These are phyloP conservation scores for Claviceps sp. DNA, from an alignment of 2,329 filamentous ascomycete genomes.

Conservation along the genomic window DNA sequence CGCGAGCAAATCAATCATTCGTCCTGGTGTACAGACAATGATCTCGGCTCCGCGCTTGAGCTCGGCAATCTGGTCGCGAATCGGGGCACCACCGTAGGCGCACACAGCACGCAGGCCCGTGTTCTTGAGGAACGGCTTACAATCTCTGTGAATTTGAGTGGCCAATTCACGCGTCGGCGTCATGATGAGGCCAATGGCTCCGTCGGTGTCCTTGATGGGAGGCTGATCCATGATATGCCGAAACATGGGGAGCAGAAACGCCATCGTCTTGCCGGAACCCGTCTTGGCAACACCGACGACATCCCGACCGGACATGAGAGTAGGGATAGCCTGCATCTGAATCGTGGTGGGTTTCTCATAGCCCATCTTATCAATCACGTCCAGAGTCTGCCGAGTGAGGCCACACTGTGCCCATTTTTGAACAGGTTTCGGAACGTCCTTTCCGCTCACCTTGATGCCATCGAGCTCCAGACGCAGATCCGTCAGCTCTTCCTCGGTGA, in stretches of 20 bases:
- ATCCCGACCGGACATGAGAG: conserved; percentile 91
- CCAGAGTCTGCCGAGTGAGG: conserved; percentile 70
- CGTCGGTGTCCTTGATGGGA: conserved; percentile 69
- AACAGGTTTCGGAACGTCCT: conserved; percentile 83
- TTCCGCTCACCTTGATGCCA: conserved; percentile 84
- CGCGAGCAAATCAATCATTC: conserved; percentile 87
- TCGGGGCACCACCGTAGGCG: conserved; percentile 87
- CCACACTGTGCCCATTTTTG: conserved; percentile 96
- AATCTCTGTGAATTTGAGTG: conserved; percentile 85
- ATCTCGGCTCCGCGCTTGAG: conserved; percentile 92
- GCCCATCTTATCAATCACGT: conserved; percentile 67
- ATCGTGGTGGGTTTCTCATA: conserved; percentile 88
- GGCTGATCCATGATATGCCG: conserved; percentile 92
- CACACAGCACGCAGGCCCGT: conserved; percentile 77
- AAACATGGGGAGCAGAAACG: conserved; percentile 93
- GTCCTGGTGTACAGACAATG: conserved; percentile 85
- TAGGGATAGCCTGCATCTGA: conserved; percentile 86
- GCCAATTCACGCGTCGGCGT: conserved; percentile 90
- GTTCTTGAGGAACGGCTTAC: conserved; percentile 84
- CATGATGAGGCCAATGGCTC: conserved; percentile 78
- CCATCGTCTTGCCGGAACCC: conserved; percentile 92
- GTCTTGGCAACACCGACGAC: conserved; percentile 96
- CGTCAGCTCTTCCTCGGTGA: conserved; percentile 74
- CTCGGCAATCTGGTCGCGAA: conserved; percentile 95
- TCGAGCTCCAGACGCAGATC: conserved; percentile 79